These are phyloP conservation scores for Taxillus chinensis DNA, from an alignment of 164 flowering plant species.

Conservation along the genomic window DNA sequence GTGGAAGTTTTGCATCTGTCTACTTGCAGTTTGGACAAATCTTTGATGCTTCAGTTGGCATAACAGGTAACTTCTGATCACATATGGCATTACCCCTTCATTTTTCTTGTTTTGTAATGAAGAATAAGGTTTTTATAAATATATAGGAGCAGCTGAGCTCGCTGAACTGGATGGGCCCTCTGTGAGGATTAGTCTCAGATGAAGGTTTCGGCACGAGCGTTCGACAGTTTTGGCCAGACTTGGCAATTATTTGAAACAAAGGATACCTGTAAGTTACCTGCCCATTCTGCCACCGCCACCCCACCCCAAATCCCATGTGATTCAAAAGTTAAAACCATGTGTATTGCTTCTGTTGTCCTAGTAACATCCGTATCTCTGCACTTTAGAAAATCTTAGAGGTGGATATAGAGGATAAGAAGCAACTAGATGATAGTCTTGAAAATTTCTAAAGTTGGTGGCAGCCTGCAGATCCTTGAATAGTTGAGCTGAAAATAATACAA, in stretches of 20 bases:
- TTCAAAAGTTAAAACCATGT: not conserved
- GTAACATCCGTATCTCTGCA: not conserved
- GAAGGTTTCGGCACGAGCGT: constrained; percentile 87
- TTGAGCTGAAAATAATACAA: too few species aligned
- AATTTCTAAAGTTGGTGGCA: constrained; percentile 34
- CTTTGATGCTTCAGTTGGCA: constrained; percentile 70
- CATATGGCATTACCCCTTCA: not conserved
- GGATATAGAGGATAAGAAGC: constrained; percentile 84
- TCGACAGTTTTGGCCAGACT: constrained; percentile 65
- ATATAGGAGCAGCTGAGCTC: constrained; percentile 59
- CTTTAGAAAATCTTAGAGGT: constrained; percentile 87
- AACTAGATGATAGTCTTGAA: constrained; percentile 90
- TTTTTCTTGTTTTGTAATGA: not conserved
- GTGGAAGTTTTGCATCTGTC: not conserved
- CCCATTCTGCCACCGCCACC: too few species aligned
- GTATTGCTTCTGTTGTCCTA: not conserved
- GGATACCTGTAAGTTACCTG: constrained; percentile 64
- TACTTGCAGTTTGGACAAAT: constrained; percentile 59
- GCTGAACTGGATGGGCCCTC: constrained; percentile 90
- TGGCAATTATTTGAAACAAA: constrained; percentile 75
- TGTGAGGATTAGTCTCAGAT: constrained; percentile 73
- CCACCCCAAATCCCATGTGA: too few species aligned
- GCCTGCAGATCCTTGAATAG: not conserved
- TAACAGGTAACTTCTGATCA: constrained; percentile 45
- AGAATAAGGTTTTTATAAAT: too few species aligned